Percentiles rank a stretch among this genome's conserved stretches.
These are phyloP conservation scores for Cryptosporidium muris DNA, from an alignment of 169 alveolate genomes.

Conservation along the genomic window DNA sequence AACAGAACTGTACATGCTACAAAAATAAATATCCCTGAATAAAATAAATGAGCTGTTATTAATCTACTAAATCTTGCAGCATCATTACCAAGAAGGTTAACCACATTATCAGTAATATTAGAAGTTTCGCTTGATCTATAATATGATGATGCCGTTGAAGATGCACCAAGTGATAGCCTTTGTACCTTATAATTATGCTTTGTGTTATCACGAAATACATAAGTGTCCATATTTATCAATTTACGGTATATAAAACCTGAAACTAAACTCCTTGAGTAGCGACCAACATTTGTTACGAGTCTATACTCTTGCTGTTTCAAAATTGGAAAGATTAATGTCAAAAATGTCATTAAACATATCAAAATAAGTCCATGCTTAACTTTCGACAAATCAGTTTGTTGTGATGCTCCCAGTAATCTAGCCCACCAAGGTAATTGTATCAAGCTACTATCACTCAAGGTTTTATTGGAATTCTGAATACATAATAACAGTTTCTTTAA, in stretches of 20 bases:
- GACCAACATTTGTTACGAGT: constrained; percentile 42
- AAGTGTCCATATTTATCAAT: constrained; percentile 38
- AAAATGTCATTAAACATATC: constrained; percentile 16
- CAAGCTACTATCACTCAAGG: neutral
- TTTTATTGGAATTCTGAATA: constrained; percentile 12
- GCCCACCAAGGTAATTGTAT: neutral
- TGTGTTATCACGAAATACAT: constrained; percentile 13
- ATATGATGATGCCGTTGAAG: neutral
- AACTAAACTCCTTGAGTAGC: constrained; percentile 43
- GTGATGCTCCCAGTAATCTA: constrained; percentile 2
- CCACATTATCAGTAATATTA: constrained; percentile 17
- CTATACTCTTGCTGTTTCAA: constrained; percentile 61
- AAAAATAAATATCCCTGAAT: constrained; percentile 41
- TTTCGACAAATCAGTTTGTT: neutral
- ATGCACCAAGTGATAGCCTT: neutral
- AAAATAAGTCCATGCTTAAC: constrained; percentile 24
- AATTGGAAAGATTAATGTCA: constrained; percentile 44
- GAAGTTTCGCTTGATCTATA: constrained; percentile 3
- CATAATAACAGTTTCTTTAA: constrained; percentile 22
- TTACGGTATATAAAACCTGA: constrained; percentile 58
- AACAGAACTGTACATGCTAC: constrained; percentile 37
- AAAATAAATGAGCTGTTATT: constrained; percentile 60
- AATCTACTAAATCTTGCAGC: constrained; percentile 43
- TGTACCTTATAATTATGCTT: neutral
- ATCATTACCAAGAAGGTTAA: constrained; percentile 60